A percentile compares a stretch with the other conserved stretches of the same genome.
Conservation (phyloP, 23 red algal genomes). For the Gracilariopsis chorda region DNA sequence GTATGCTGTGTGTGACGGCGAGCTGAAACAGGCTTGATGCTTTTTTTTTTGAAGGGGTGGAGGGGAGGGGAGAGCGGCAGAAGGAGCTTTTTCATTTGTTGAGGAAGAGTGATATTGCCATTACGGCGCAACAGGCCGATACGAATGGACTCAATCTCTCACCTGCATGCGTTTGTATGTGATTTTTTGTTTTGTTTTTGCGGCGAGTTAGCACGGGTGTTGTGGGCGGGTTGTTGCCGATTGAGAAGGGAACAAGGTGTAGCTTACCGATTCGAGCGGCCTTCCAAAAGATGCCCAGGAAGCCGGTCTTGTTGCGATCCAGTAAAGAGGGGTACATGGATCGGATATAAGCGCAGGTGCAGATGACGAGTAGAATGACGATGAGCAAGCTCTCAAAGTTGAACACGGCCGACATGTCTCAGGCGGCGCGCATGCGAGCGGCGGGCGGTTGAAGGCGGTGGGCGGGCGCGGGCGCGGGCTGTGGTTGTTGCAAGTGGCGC, state of each 20-base stretch:
- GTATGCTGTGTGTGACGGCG: slow-evolving; percentile 15
- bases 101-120: slow-evolving; percentile 77
- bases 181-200: background rate
- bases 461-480: too few relatives aligned
- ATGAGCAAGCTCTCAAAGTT: slow-evolving; percentile 98
- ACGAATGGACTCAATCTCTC: slow-evolving; percentile 94
- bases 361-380: slow-evolving; percentile 94
- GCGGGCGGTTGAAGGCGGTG: too few relatives aligned
- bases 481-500: too few relatives aligned
- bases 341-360: slow-evolving; percentile 96
- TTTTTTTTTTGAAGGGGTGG: background rate
- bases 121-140: slow-evolving; percentile 62
- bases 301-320: slow-evolving; percentile 90
- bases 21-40: background rate
- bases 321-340: slow-evolving; percentile 89
- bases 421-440: too few relatives aligned
- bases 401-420: slow-evolving; percentile 99
- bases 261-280: slow-evolving; percentile 89
- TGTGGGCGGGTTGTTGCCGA: background rate
- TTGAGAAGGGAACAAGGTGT: background rate
- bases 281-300: slow-evolving; percentile 97
- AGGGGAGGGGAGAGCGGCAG: too few relatives aligned
- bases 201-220: background rate
- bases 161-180: slow-evolving; percentile 3
- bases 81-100: too few relatives aligned